Percentiles rank a stretch among this genome's conserved stretches.
These are phyloP conservation scores for Lachnellula hyalina DNA, from an alignment of 2,329 filamentous ascomycete genomes.

Conservation along the genomic window DNA sequence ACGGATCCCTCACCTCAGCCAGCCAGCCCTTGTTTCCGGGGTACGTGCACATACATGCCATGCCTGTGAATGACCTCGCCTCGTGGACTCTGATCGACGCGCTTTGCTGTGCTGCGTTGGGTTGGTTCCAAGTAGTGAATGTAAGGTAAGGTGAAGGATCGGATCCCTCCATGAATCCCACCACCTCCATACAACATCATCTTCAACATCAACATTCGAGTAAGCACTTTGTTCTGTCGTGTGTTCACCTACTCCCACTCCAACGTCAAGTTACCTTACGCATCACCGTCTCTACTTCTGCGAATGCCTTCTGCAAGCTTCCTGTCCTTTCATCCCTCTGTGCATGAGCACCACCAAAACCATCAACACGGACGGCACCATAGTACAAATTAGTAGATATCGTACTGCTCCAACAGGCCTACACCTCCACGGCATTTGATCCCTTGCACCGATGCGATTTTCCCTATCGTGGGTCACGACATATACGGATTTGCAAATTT, in stretches of 20 bases:
- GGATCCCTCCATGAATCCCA: too few species aligned
- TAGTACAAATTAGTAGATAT: neutral
- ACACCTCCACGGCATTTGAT: neutral
- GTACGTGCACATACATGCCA: too few species aligned
- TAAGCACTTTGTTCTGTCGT: too few species aligned
- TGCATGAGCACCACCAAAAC: neutral
- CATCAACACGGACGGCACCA: neutral
- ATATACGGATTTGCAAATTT: neutral
- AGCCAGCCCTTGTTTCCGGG: too few species aligned
- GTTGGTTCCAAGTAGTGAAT: too few species aligned
- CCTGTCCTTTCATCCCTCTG: constrained; percentile 2
- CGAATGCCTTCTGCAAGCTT: constrained; percentile 10
- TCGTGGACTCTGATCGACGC: too few species aligned
- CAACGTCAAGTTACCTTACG: neutral
- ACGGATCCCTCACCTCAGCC: too few species aligned
- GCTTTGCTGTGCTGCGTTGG: too few species aligned
- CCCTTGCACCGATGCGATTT: neutral
- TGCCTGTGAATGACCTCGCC: too few species aligned
- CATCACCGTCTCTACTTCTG: neutral
- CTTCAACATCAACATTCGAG: too few species aligned
- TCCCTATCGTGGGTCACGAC: neutral
- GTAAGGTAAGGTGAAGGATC: too few species aligned
- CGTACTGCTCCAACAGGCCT: neutral
- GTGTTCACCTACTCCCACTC: neutral
- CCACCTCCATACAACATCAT: too few species aligned